Evolutionary conservation across 371 early-diverging fungal genomes (phyloP).

Genomic region (Choanephora cucurbitarum): DNA sequence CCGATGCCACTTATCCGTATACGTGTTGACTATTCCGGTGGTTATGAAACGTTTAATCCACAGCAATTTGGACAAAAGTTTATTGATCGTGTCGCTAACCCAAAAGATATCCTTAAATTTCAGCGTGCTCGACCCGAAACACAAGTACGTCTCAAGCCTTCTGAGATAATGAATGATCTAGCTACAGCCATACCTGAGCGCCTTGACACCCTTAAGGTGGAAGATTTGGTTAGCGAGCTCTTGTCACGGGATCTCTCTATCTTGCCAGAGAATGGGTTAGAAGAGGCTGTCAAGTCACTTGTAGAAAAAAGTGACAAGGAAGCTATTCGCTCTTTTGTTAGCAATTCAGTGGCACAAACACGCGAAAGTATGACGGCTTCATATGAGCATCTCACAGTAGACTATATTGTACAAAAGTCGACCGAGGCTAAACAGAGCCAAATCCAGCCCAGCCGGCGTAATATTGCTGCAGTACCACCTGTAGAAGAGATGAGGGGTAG

Average conservation of each 20-base stretch:
- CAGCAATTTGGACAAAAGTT: slow-evolving; percentile 84
- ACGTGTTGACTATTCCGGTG: slow-evolving; percentile 86
- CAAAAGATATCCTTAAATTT: slow-evolving; percentile 89
- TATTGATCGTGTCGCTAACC: slow-evolving; percentile 91
- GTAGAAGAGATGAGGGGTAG: slow-evolving; percentile 14
- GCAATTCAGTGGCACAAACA: slow-evolving; percentile 12
- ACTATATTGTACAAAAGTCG: slow-evolving; percentile 20
- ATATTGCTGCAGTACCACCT: slow-evolving; percentile 12
- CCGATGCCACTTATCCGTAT: slow-evolving; percentile 82
- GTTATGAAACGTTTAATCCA: slow-evolving; percentile 81
- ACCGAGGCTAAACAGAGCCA: slow-evolving; percentile 15
- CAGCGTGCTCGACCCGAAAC: slow-evolving; percentile 26
- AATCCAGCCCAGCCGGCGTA: not conserved
- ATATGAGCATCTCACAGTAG: slow-evolving; percentile 16
- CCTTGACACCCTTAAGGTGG: slow-evolving; percentile 68
- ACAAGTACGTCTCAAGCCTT: slow-evolving; percentile 6
- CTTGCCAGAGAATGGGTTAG: slow-evolving; percentile 79
- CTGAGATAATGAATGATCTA: slow-evolving; percentile 25
- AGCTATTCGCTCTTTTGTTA: slow-evolving; percentile 63
- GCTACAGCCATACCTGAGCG: slow-evolving; percentile 54
- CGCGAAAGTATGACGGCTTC: slow-evolving; percentile 3
- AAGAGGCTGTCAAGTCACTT: slow-evolving; percentile 74
- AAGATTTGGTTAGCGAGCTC: slow-evolving; percentile 76
- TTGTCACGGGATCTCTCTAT: slow-evolving; percentile 70
- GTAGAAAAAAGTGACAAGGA: slow-evolving; percentile 92